Percentiles rank a stretch among this genome's conserved stretches.
Conservation (phyloP, 371 early-diverging fungal genomes). For the Mortierella sp. region DNA sequence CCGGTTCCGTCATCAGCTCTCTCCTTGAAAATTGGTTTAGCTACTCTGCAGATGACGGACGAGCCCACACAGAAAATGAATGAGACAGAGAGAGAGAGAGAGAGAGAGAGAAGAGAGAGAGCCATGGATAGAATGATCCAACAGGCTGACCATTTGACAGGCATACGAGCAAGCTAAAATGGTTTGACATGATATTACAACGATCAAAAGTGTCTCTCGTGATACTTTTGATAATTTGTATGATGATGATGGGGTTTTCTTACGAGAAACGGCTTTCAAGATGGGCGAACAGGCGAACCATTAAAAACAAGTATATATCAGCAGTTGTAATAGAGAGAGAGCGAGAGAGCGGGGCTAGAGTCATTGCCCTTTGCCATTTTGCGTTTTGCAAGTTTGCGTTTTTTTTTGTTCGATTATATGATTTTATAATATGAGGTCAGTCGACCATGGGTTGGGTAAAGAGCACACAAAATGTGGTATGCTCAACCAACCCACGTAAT, state of each 20-base stretch:
- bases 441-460: neutral
- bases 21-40: neutral
- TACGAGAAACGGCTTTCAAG: slow-evolving; percentile 1
- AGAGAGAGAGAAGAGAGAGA: neutral
- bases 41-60: neutral
- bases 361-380: too few species aligned
- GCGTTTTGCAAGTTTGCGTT: too few species aligned
- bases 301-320: neutral
- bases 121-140: neutral
- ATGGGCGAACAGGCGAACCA: neutral
- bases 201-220: neutral
- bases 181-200: neutral
- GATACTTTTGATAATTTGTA: neutral
- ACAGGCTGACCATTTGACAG: neutral
- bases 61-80: too few species aligned
- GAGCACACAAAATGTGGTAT: neutral
- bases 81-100: neutral
- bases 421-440: too few species aligned
- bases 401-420: too few species aligned
- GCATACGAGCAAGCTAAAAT: too few species aligned
- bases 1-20: neutral
- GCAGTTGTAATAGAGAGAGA: neutral
- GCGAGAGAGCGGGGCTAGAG: neutral
- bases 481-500: neutral
- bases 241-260: neutral